A percentile compares a stretch with the other conserved stretches of the same genome.
Evolutionary conservation across 257 asterid genomes (phyloP).

Genomic region (Parsonsia alboflavescens): DNA sequence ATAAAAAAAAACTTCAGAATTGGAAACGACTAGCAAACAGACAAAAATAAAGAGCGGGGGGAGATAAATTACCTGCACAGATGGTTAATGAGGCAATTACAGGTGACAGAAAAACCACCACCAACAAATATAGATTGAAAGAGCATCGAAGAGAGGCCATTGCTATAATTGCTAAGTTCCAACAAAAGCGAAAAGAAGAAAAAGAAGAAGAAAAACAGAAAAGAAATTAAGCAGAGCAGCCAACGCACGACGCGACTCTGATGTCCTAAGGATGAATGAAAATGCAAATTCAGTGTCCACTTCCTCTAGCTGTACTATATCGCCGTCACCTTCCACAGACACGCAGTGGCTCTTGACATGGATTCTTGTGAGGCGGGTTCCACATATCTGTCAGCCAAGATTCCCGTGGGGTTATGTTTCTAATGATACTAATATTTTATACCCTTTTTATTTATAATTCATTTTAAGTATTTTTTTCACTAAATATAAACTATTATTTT

Average conservation of each 20-base stretch:
- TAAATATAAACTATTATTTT: too few species aligned
- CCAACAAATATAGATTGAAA: neutral
- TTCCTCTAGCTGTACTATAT: neutral
- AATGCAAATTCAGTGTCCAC: neutral
- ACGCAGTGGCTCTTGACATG: neutral
- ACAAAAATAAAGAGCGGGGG: neutral
- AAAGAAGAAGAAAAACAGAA: neutral
- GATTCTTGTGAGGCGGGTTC: neutral
- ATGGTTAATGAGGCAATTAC: neutral
- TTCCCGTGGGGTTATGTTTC: neutral
- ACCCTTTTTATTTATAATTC: too few species aligned
- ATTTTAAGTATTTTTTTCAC: too few species aligned
- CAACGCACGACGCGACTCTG: neutral
- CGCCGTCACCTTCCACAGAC: neutral
- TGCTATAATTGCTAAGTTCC: slow-evolving; percentile 8
- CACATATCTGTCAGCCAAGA: neutral
- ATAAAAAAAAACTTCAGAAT: neutral
- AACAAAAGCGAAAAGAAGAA: neutral
- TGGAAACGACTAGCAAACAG: neutral
- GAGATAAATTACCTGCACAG: slow-evolving; percentile 1
- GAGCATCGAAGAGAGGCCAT: neutral
- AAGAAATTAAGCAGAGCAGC: slow-evolving; percentile 5
- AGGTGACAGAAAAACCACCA: neutral
- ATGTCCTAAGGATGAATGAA: neutral
- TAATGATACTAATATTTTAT: too few species aligned